Evolutionary conservation across 257 asterid genomes (phyloP).

Genomic region (Dorcoceras hygrometricum): DNA sequence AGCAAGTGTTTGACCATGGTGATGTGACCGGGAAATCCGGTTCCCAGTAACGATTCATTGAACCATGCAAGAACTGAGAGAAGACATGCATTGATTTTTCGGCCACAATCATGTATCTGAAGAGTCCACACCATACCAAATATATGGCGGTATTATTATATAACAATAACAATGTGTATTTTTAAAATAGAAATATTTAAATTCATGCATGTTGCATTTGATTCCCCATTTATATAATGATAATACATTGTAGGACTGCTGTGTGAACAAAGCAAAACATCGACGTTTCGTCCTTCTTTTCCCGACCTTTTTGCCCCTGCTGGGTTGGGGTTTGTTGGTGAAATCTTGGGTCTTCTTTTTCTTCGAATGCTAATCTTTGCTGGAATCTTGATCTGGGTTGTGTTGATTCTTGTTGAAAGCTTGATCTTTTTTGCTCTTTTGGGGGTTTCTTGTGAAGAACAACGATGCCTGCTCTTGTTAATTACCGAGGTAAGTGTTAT

Average conservation of each 20-base stretch:
- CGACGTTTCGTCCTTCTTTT: not conserved
- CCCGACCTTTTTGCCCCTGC: not conserved
- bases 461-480: slow-evolving; percentile 90
- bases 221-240: not conserved
- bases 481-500: slow-evolving; percentile 73
- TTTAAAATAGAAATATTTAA: not conserved
- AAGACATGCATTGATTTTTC: not conserved
- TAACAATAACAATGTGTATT: not conserved
- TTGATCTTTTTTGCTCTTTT: slow-evolving; percentile 41
- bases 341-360: slow-evolving; percentile 23
- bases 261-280: not conserved
- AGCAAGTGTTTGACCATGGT: not conserved
- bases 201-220: not conserved
- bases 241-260: not conserved
- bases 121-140: not conserved
- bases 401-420: slow-evolving; percentile 46
- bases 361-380: slow-evolving; percentile 57
- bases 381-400: slow-evolving; percentile 53
- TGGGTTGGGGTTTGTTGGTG: slow-evolving; percentile 45
- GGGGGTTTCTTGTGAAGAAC: slow-evolving; percentile 51
- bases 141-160: not conserved
- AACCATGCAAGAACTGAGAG: not conserved
- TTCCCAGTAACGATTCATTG: not conserved
- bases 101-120: not conserved
- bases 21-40: not conserved